Evolutionary conservation across 108 stramenopile species (phyloP).

Genomic region (Poteriospumella lacustris): DNA sequence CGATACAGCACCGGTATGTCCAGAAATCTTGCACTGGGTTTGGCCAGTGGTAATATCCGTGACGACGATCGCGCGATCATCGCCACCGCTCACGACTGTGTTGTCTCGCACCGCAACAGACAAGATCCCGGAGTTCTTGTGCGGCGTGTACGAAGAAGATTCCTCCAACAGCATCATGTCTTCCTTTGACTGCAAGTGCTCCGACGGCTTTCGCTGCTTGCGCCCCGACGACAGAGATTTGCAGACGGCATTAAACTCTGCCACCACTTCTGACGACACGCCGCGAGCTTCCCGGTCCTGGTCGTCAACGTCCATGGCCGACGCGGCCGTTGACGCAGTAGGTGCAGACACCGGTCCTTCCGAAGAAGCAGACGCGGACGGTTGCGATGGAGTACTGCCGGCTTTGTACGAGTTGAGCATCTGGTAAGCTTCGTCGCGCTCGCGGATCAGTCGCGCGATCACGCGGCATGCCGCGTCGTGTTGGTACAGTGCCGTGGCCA

Average conservation of each 20-base stretch:
- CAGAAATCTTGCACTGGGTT: too few species aligned
- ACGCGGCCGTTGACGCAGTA: neutral
- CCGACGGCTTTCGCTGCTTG: constrained; percentile 32
- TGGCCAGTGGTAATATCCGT: too few species aligned
- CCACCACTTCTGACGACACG: constrained; percentile 29
- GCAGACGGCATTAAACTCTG: constrained; percentile 57
- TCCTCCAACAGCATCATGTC: constrained; percentile 22
- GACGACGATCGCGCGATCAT: neutral
- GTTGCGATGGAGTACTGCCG: neutral
- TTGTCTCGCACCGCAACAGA: neutral
- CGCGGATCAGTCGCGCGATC: constrained; percentile 72
- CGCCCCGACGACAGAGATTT: constrained; percentile 42
- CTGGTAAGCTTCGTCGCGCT: constrained; percentile 74
- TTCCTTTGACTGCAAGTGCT: constrained; percentile 24
- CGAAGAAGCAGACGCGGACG: neutral
- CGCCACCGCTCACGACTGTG: neutral
- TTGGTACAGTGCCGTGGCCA: constrained; percentile 83
- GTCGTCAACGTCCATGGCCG: constrained; percentile 25
- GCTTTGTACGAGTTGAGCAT: constrained; percentile 42
- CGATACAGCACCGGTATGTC: too few species aligned
- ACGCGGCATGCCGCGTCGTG: constrained; percentile 91
- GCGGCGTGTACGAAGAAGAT: constrained; percentile 43
- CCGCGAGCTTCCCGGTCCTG: constrained; percentile 24
- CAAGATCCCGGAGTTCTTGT: constrained; percentile 42
- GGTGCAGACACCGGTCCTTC: neutral